Base-by-base conservation (phyloP, 306 rosid genomes). In the Citrullus amarus region DNA sequence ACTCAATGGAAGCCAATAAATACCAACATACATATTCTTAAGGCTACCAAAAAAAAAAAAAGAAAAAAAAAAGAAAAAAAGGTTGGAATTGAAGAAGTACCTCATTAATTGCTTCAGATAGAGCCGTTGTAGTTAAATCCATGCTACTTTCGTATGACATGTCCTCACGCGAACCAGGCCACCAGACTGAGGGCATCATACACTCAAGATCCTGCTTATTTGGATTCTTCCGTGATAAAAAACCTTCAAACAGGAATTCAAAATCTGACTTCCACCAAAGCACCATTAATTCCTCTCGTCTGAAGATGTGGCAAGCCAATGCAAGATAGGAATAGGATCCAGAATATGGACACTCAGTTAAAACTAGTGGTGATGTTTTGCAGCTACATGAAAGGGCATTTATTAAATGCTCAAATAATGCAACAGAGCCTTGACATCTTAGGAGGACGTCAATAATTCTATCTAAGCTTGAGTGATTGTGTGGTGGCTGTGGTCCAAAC, bases 241-340 rank as follows among this genome's bases (percentile, higher is more conserved):
- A 95, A 28, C 98, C 97, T 88, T 95, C 97, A 78, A 91, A 95
- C 80, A 90, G 84, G 56, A 88, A 88, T 79, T 92, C 97, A 82
- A 95, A 95, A 87, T 91, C 90, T 61, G 93, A 95, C 82, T 87
- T 95, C 97, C 99, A 95, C 98, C 97, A 92, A 79, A 92, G 96
- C 81, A 89, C 92, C 99, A 95, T 89, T 71, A 95, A 88, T 81
- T 89, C 88, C 81, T 95, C 90, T 54, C 91, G 92, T 80, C 93
- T 86, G 77, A 95, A 74, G 59, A 95, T 77, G 82, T 91, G 93
- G 68, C 97, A 92, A 9, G 91, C 91, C 84, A 95, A 79, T 55
- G 93, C 91, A 82, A 95, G 99, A 83, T 92, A 88, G 76, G 97
- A 83, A 84, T 92, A 95, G 62, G 99, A 91, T 81, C 99, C 99